Evolutionary conservation across 306 rosid genomes (phyloP).

Genomic region (Acacia melanoxylon): DNA sequence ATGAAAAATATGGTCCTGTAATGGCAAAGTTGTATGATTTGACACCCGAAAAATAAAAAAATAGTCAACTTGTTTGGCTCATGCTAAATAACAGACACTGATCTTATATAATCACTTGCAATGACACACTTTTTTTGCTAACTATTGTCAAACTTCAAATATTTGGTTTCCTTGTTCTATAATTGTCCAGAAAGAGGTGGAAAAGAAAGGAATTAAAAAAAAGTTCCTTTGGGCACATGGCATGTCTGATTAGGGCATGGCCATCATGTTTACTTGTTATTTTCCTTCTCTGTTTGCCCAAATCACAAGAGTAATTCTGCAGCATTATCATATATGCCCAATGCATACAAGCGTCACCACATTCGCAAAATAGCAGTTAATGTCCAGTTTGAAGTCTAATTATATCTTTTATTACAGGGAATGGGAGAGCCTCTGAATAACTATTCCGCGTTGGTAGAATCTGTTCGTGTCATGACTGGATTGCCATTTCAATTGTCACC

Average conservation of each 20-base stretch:
- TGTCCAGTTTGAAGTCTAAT: neutral
- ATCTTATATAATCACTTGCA: neutral
- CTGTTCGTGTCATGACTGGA: conserved; percentile 76
- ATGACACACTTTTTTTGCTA: neutral
- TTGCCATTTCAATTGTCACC: conserved; percentile 79
- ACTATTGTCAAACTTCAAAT: neutral
- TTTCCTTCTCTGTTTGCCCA: neutral
- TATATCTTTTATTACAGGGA: conserved; percentile 53
- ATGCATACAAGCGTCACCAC: neutral
- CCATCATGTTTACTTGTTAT: conserved; percentile 5
- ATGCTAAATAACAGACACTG: neutral
- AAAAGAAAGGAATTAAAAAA: neutral
- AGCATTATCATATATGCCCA: neutral
- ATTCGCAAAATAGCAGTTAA: neutral
- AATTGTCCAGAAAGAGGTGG: neutral
- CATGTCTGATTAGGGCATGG: conserved; percentile 5
- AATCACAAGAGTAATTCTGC: neutral
- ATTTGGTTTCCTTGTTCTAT: neutral
- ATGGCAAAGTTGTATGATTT: neutral
- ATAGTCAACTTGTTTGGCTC: neutral
- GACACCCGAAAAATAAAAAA: neutral
- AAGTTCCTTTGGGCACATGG: neutral
- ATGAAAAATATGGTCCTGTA: neutral
- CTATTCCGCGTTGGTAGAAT: conserved; percentile 78
- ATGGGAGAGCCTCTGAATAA: conserved; percentile 98